Percentiles rank a stretch among this genome's conserved stretches.
phyloP scores from a whole-genome alignment of 1,284 basidiomycete genomes.

The Hemileia vastatrix region DNA sequence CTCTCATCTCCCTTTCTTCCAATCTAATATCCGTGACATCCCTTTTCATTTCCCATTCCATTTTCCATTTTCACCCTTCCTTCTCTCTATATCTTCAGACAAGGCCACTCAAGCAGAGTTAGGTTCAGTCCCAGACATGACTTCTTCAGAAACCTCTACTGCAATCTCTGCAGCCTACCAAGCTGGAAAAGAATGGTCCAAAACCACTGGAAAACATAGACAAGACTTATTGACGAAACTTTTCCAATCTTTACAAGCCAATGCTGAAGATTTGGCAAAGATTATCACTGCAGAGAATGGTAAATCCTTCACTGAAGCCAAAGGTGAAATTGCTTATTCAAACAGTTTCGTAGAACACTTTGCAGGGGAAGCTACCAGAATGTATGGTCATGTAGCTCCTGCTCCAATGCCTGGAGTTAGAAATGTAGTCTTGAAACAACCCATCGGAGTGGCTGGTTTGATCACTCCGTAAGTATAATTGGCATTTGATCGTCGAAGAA shows the following conservation, averaged over 20 bases:
- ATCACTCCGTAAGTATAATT: constrained; percentile 38
- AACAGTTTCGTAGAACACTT: constrained; percentile 31
- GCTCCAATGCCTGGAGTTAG: constrained; percentile 61
- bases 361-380: constrained; percentile 62
- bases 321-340: constrained; percentile 49
- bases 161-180: constrained; percentile 66
- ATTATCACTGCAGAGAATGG: constrained; percentile 78
- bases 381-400: constrained; percentile 67
- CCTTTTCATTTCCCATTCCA: neutral
- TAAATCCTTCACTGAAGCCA: constrained; percentile 70
- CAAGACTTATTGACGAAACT: constrained; percentile 70
- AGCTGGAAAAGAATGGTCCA: constrained; percentile 66
- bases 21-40: neutral
- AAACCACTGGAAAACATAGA: constrained; percentile 52
- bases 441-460: constrained; percentile 56
- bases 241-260: constrained; percentile 61
- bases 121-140: constrained; percentile 77
- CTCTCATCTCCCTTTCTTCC: neutral
- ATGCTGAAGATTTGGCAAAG: constrained; percentile 67
- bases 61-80: constrained; percentile 3
- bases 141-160: constrained; percentile 62
- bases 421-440: constrained; percentile 85
- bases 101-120: constrained; percentile 70
- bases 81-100: too few relatives aligned
- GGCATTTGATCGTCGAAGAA: neutral